These are phyloP conservation scores for Coprinopsis marcescibilis DNA, from an alignment of 768 basidiomycete genomes.

Conservation along the genomic window DNA sequence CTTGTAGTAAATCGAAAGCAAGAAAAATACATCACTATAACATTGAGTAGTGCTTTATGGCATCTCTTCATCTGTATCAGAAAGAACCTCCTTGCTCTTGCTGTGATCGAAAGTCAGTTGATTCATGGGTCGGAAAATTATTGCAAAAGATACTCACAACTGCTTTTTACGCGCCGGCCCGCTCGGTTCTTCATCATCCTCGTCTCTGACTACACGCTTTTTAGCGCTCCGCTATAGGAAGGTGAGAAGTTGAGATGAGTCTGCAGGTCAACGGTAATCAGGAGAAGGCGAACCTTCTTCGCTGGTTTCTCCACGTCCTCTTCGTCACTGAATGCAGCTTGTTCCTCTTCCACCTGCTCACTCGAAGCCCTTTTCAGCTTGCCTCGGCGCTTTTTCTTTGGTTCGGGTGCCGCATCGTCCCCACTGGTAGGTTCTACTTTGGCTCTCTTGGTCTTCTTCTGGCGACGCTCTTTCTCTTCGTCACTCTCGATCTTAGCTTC, in stretches of 20 bases:
- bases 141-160: constrained; percentile 44
- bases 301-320: constrained; percentile 59
- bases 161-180: constrained; percentile 71
- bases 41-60: constrained; percentile 29
- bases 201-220: constrained; percentile 74
- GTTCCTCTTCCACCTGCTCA: constrained; percentile 57
- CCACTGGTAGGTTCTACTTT: constrained; percentile 48
- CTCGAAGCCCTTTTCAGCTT: constrained; percentile 61
- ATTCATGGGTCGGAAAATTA: background rate
- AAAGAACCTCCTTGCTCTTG: constrained; percentile 85
- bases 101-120: constrained; percentile 31
- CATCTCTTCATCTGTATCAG: constrained; percentile 86
- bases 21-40: constrained; percentile 1
- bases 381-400: constrained; percentile 53
- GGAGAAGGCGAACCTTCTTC: constrained; percentile 51
- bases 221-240: constrained; percentile 43
- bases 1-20: background rate
- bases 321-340: constrained; percentile 64
- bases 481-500: constrained; percentile 67
- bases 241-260: constrained; percentile 15
- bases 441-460: constrained; percentile 49
- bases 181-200: constrained; percentile 64
- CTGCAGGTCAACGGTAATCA: background rate
- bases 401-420: constrained; percentile 58
- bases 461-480: constrained; percentile 69